Percentiles rank a stretch among this genome's conserved stretches.
Conservation (phyloP, 78 protist species). For the Dictyostelium brefeldianum region DNA sequence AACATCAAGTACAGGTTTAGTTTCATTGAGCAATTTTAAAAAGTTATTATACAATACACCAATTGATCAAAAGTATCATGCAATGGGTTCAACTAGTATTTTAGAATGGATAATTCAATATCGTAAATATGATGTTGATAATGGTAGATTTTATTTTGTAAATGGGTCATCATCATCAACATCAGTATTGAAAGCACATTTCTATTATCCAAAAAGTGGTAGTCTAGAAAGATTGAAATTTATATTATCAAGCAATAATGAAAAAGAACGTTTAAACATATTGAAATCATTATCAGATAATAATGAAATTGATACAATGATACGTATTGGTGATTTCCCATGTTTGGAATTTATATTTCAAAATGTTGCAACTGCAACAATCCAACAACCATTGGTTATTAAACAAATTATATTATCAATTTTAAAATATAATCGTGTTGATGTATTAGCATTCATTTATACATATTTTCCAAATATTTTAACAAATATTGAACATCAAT, state of each 20-base stretch:
- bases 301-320: background rate
- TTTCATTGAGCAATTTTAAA: background rate
- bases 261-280: background rate
- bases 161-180: background rate
- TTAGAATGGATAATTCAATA: no score
- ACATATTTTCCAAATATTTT: background rate
- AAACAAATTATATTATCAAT: background rate
- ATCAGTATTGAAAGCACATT: background rate
- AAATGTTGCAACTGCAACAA: background rate
- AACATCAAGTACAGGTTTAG: no score
- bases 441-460: background rate
- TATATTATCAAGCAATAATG: background rate
- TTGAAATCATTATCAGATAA: background rate
- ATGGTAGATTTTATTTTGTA: background rate
- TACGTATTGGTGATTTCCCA: background rate
- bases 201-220: background rate
- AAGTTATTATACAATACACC: background rate
- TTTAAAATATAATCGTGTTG: background rate
- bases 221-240: background rate
- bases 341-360: constrained; percentile 5
- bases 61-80: background rate
- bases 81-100: background rate
- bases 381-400: background rate
- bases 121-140: no score
- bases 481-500: background rate